A percentile compares a stretch with the other conserved stretches of the same genome.
phyloP scores from a whole-genome alignment of 2,329 filamentous ascomycete species.

The Talaromyces sp. region DNA sequence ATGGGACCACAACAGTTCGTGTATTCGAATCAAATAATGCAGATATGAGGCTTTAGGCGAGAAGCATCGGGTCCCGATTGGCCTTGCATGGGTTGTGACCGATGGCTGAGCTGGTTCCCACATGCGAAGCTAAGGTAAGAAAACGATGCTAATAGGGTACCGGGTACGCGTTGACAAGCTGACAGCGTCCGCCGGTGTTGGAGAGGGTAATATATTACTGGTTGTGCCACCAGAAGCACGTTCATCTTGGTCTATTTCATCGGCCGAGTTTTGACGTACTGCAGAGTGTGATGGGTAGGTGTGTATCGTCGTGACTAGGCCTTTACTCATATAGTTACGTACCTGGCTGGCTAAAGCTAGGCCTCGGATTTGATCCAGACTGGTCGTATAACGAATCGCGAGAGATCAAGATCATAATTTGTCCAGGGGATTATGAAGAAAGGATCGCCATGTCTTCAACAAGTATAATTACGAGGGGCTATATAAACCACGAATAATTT shows the following conservation, averaged over 20 bases:
- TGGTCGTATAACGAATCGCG: background rate
- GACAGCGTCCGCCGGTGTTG: background rate
- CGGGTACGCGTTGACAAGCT: background rate
- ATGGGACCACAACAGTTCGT: background rate
- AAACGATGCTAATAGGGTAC: background rate
- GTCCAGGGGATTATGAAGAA: background rate
- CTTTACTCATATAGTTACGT: background rate
- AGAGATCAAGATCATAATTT: background rate
- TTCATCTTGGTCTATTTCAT: background rate
- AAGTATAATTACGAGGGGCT: background rate
- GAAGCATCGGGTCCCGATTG: background rate
- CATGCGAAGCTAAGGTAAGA: background rate
- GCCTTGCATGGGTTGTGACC: background rate
- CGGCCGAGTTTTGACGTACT: background rate
- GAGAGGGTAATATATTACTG: background rate
- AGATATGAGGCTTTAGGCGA: background rate
- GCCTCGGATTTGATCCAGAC: background rate
- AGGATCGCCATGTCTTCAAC: background rate
- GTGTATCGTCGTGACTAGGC: background rate
- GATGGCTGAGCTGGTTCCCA: background rate
- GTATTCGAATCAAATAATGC: background rate
- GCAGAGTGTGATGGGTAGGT: background rate
- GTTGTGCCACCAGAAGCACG: background rate
- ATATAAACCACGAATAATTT: background rate
- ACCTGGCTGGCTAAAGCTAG: background rate